These are phyloP conservation scores for Phyllosticta capitalensis DNA, from an alignment of 2,329 filamentous ascomycete genomes.

Conservation along the genomic window DNA sequence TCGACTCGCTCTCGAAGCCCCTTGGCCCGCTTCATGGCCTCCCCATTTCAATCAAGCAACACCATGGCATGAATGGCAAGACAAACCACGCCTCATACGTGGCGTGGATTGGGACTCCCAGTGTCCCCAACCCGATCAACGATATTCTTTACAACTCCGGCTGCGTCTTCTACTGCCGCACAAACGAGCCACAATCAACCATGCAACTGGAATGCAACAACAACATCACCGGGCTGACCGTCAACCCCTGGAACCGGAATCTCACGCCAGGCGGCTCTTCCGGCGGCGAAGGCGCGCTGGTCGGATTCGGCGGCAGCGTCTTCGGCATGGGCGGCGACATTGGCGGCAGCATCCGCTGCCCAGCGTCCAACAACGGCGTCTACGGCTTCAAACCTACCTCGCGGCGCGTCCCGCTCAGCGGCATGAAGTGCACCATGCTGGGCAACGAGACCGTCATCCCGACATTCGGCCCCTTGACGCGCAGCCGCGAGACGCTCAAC, in stretches of 20 bases:
- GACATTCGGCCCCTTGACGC: constrained; percentile 43
- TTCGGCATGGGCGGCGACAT: constrained; percentile 37
- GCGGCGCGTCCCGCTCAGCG: not conserved
- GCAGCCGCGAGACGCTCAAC: constrained; percentile 42
- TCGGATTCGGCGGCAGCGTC: constrained; percentile 42
- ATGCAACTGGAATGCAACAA: constrained; percentile 44
- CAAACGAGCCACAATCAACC: constrained; percentile 44
- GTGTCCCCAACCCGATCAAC: constrained; percentile 15
- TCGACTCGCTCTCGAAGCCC: constrained; percentile 25
- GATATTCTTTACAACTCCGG: constrained; percentile 26
- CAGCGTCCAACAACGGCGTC: constrained; percentile 17
- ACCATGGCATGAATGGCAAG: constrained; percentile 39
- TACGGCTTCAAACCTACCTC: constrained; percentile 21
- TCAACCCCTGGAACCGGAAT: constrained; percentile 44
- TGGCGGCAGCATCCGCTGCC: constrained; percentile 8
- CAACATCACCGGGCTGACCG: constrained; percentile 43
- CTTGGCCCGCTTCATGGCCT: constrained; percentile 40
- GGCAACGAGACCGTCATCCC: not conserved
- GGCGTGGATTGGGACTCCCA: constrained; percentile 26
- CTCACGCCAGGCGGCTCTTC: constrained; percentile 44
- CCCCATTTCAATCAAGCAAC: constrained; percentile 43
- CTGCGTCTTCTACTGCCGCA: constrained; percentile 43
- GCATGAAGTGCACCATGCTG: constrained; percentile 1
- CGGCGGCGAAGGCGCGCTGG: constrained; percentile 47
- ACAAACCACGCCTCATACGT: constrained; percentile 41